Base-by-base conservation (phyloP, 2,329 filamentous ascomycete species). In the Ophidiomyces ophidiicola region DNA sequence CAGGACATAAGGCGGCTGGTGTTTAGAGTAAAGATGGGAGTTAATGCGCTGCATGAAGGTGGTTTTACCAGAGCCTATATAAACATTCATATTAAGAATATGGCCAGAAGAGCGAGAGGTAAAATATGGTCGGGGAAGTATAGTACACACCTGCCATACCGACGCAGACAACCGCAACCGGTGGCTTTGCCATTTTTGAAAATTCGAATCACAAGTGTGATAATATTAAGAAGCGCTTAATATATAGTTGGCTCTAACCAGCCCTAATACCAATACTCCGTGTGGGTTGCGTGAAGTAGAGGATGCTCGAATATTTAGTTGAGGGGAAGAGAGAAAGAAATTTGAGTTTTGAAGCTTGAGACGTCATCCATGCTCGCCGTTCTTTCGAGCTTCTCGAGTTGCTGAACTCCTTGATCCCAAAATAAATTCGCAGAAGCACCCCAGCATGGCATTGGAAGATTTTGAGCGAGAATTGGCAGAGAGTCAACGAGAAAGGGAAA, bases 21-120 rank as follows among this genome's bases (percentile, higher is more conserved):
- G 76, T 53, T 87, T 74, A 4, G 73, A 73, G 57, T 96, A 88
- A 3, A 98, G 78, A 58, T 98, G 74, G 1, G 88, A 81, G 60
- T 94, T 94, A 54, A 98, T 90, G 54, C 90, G 78, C 59, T 96
- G 88, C 88, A 98, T 96, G 58, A 98, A 98, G 0, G 92, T 98
- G n/a, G 90, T 98, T 69, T 98, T 98, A 54, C 90, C 90, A 11
- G 86, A 93, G 52, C 90, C 80, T 82, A 49, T 20, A 26, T 5
- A 42, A 2, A 25, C 10, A 41, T 12, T 11, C n/a, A 12, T 23
- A 26, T 41, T 45, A 31, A 34, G 44, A 32, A 30, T 29, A 14
- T 26, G 21, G 45, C 25, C 23, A 12, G 7, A 26, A n/a, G 24
- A 26, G 24, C 24, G 6, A 12, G 23, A 23, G 17, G 14, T 14